Percentiles rank a stretch among this genome's conserved stretches.
Evolutionary conservation across 73 alveolate genomes (phyloP).

Genomic region (Paraurostyla sp.): DNA sequence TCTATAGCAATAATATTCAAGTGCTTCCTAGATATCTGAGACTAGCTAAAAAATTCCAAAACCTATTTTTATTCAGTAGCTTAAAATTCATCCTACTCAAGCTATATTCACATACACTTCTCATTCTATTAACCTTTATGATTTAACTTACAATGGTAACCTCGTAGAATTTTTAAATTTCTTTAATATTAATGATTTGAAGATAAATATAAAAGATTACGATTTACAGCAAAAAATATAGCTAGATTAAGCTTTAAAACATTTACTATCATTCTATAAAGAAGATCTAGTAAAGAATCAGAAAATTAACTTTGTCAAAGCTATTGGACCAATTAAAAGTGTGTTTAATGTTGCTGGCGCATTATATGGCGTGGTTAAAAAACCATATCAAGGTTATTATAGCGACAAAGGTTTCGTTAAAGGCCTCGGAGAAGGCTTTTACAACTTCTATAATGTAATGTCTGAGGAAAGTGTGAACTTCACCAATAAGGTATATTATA

Average conservation of each 20-base stretch:
- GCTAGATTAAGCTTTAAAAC: constrained; percentile 3
- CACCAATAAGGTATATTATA: constrained; percentile 30
- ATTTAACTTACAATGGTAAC: constrained; percentile 22
- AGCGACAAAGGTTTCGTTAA: constrained; percentile 1
- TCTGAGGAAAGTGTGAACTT: constrained; percentile 36
- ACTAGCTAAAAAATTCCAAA: neutral
- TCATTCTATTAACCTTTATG: neutral
- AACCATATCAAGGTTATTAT: constrained; percentile 31
- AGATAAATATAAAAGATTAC: neutral
- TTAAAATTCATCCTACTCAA: neutral
- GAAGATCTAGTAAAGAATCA: constrained; percentile 28
- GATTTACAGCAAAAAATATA: neutral
- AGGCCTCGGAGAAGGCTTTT: constrained; percentile 57
- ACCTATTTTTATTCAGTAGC: neutral
- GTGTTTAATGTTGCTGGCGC: constrained; percentile 50
- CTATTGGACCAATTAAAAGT: constrained; percentile 50
- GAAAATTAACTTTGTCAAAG: constrained; percentile 25
- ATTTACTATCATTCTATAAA: neutral
- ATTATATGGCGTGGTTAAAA: constrained; percentile 21
- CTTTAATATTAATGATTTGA: constrained; percentile 44
- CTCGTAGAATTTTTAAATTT: constrained; percentile 26
- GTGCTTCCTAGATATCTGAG: neutral
- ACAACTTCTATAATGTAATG: constrained; percentile 16
- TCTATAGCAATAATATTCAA: neutral
- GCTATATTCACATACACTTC: constrained; percentile 40